Conservation (phyloP, 768 basidiomycete genomes). For the Coprinellus micaceus region DNA sequence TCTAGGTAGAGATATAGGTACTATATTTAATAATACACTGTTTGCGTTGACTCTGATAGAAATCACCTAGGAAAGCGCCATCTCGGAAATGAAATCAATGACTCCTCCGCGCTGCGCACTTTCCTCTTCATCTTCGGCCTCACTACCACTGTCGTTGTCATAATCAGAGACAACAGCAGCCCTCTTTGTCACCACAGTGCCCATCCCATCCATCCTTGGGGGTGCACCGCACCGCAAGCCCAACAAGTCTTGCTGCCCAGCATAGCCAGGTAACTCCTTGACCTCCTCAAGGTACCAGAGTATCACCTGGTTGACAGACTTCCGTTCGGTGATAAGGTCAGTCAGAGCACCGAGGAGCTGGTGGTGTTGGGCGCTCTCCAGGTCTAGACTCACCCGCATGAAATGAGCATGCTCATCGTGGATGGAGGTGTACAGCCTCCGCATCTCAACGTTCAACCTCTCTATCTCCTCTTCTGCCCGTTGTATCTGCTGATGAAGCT, state of each 20-base stretch:
- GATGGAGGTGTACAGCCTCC: slow-evolving; percentile 22
- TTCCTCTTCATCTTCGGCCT: neutral
- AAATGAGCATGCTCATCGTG: slow-evolving; percentile 17
- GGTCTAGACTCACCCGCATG: too few relatives aligned
- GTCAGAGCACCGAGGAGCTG: neutral
- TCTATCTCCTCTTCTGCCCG: slow-evolving; percentile 29
- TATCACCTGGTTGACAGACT: neutral
- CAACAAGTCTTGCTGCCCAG: neutral
- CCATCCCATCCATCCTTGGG: neutral
- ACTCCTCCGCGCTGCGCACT: neutral
- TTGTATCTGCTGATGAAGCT: slow-evolving; percentile 24
- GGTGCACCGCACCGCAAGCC: neutral
- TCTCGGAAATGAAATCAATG: neutral
- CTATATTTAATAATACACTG: neutral
- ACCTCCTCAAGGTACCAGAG: neutral
- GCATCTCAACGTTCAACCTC: slow-evolving; percentile 29
- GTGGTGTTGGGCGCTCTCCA: neutral
- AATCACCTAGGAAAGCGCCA: neutral
- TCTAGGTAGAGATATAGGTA: neutral
- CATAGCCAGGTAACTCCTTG: neutral
- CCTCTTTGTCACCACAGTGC: neutral
- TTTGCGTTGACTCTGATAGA: too few relatives aligned
- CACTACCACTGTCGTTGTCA: neutral
- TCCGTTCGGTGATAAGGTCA: neutral
- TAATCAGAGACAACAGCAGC: neutral